A percentile compares a stretch with the other conserved stretches of the same genome.
phyloP scores from a whole-genome alignment of 768 basidiomycete species.

The Sistotremastrum suecicum region DNA sequence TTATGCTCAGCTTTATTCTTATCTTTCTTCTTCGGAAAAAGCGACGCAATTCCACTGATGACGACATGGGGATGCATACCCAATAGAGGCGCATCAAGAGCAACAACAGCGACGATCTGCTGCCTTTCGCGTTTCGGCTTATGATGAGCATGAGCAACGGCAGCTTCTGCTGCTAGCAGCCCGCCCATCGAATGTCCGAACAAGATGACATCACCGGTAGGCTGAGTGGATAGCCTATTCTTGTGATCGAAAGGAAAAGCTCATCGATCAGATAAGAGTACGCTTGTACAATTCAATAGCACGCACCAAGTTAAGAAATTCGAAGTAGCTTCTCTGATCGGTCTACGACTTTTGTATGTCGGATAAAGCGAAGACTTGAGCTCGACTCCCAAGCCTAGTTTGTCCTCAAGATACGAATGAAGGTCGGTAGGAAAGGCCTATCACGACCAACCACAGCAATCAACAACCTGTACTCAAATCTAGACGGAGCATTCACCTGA shows the following conservation, averaged over 20 bases:
- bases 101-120: conserved; percentile 35
- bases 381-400: conserved; percentile 18
- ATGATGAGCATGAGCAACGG: conserved; percentile 27
- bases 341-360: conserved; percentile 43
- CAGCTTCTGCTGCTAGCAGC: conserved; percentile 42
- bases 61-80: conserved; percentile 53
- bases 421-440: conserved; percentile 39
- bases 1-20: conserved; percentile 5
- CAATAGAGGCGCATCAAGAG: conserved; percentile 44
- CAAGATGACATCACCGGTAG: conserved; percentile 40
- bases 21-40: conserved; percentile 24
- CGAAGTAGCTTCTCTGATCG: conserved; percentile 33
- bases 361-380: conserved; percentile 40
- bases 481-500: conserved; percentile 22
- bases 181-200: conserved; percentile 51
- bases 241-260: conserved; percentile 11
- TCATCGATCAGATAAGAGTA: not conserved
- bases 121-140: conserved; percentile 19
- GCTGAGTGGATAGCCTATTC: conserved; percentile 34
- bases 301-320: conserved; percentile 43
- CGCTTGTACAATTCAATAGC: not conserved
- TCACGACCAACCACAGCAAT: conserved; percentile 13
- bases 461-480: not conserved
- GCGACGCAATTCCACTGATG: conserved; percentile 38
- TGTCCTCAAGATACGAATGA: conserved; percentile 25